These are phyloP conservation scores for Leucoagaricus sp. DNA, from an alignment of 1,284 basidiomycete genomes.

Conservation along the genomic window DNA sequence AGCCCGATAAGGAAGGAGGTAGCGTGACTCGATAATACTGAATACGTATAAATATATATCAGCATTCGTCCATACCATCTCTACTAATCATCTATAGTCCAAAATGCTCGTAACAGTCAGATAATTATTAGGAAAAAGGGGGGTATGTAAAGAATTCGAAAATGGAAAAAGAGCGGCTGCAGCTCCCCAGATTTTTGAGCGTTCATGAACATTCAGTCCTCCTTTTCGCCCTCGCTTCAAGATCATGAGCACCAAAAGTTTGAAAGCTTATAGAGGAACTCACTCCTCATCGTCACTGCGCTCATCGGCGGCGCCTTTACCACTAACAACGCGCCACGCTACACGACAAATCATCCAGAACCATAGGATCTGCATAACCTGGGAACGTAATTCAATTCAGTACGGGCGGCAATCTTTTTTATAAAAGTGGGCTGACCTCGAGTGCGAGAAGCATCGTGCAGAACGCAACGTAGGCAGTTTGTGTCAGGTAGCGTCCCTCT, in stretches of 20 bases:
- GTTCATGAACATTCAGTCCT: conserved; percentile 8
- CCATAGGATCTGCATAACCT: conserved; percentile 83
- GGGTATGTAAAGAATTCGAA: conserved; percentile 8
- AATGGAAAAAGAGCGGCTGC: not conserved
- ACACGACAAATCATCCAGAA: conserved; percentile 84
- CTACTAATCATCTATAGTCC: conserved; percentile 1
- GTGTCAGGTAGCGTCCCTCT: conserved; percentile 58
- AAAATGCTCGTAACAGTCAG: conserved; percentile 6
- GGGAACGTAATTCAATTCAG: conserved; percentile 13
- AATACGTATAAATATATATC: conserved; percentile 1
- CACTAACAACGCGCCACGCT: conserved; percentile 78
- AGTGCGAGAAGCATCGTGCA: conserved; percentile 57
- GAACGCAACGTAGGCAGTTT: conserved; percentile 50
- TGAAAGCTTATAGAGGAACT: not conserved
- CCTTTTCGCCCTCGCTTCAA: conserved; percentile 11
- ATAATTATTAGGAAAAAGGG: not conserved
- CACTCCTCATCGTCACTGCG: conserved; percentile 66
- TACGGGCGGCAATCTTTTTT: not conserved
- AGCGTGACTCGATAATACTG: conserved; percentile 21
- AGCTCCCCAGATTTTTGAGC: not conserved
- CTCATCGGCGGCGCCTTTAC: conserved; percentile 80
- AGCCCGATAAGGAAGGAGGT: conserved; percentile 31
- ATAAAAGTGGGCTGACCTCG: conserved; percentile 48
- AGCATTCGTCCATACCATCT: conserved; percentile 3
- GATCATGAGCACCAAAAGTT: not conserved